Base-by-base conservation (phyloP, 2,329 filamentous ascomycete species). In the Geoglossum cookeanum region DNA sequence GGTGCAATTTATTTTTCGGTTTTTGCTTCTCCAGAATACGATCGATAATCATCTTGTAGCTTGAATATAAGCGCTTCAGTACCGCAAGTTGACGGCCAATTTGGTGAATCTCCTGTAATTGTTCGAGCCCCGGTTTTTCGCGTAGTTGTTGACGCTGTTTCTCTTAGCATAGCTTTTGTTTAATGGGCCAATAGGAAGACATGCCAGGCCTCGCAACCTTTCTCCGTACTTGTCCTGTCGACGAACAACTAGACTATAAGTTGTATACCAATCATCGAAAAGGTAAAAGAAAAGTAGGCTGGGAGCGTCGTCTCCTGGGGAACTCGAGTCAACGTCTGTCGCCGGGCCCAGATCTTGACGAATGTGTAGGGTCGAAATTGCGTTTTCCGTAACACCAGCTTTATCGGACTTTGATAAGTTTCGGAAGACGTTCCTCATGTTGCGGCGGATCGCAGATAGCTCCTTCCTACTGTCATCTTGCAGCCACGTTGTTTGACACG, bases 221-320 rank as follows among this genome's bases (percentile, higher is more conserved):
- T 68, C 66, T 3, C 71, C 72, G 55, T 76, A 76, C 54, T 70
- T 70, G 59, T 75, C 72, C 59, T 81, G 78, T 56, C 75, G 72
- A 27, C 76, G 74, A 2, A 78, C 76, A 52, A 83, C 75, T 9
- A 83, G 70, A 39, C 74, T 74, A 64, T 81, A 83, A 55, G 76
- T 80, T 9, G 79, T 78, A 55, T 77, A 74, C 80, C 80, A 83
- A 64, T 83, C 81, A 64, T 84, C 80, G 62, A 83, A 84, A 1
- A 84, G 72, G 65, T 83, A 83, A 63, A 82, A 83, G 64, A 83
- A 80, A 1, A 84, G 68, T n/a, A 84, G 63, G 35, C 79, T 79
- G 0, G 80, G 75, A 0, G 76, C 74, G 60, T 83, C 79, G 1
- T 74, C 66, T 48, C 70, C 54, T 61, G 72, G 42, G 1, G 15